Conservation (phyloP, 1,139 yeast genomes). For the Waltiozyma sp. region DNA sequence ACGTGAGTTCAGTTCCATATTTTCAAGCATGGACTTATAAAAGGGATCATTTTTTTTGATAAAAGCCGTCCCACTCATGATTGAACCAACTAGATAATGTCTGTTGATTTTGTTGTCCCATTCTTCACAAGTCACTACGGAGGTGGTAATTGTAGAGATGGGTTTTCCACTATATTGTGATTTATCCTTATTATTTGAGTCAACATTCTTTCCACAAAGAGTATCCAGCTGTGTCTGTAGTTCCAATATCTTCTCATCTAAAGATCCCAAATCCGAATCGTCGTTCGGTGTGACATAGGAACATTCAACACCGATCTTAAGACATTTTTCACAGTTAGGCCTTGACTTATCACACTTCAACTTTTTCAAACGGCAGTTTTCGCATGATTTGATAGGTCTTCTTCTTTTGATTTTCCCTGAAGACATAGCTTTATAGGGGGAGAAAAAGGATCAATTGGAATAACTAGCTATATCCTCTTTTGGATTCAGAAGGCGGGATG, state of each 20-base stretch:
- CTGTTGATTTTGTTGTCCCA: slow-evolving; percentile 3
- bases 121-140: not conserved
- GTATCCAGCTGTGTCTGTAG: slow-evolving; percentile 5
- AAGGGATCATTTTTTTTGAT: slow-evolving; percentile 3
- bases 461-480: too few relatives aligned
- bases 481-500: too few relatives aligned
- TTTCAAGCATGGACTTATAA: slow-evolving; percentile 1
- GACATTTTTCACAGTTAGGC: not conserved
- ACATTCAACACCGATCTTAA: not conserved
- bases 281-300: slow-evolving; percentile 3
- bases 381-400: not conserved
- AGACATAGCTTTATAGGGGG: too few relatives aligned
- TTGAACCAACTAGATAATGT: slow-evolving; percentile 2
- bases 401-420: not conserved
- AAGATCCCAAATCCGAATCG: slow-evolving; percentile 3
- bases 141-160: not conserved
- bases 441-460: too few relatives aligned
- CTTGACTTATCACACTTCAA: not conserved
- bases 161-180: not conserved
- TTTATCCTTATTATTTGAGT: not conserved
- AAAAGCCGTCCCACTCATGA: slow-evolving; percentile 4
- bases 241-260: slow-evolving; percentile 5
- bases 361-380: not conserved
- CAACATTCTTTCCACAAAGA: not conserved
- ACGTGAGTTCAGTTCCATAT: not conserved